Percentiles rank a stretch among this genome's conserved stretches.
Evolutionary conservation across 805 yeast species (phyloP).

Genomic region (Candida fluviatilis): DNA sequence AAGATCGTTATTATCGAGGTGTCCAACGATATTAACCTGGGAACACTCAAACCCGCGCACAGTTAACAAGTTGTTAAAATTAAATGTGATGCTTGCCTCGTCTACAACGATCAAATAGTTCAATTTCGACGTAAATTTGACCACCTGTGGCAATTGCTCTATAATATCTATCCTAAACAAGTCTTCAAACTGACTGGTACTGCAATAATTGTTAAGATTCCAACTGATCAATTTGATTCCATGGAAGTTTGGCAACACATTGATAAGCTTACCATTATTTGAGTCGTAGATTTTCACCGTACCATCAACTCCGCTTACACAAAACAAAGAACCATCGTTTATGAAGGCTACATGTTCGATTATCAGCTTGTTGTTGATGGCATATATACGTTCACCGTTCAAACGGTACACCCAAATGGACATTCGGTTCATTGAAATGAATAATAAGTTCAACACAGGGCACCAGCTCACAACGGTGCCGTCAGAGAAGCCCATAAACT

Average conservation of each 20-base stretch:
- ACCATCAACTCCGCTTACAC: conserved; percentile 42
- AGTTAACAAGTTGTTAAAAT: conserved; percentile 28
- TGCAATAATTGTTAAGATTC: conserved; percentile 9
- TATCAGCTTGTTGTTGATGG: conserved; percentile 33
- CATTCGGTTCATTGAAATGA: conserved; percentile 46
- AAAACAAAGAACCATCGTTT: conserved; percentile 37
- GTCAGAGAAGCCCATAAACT: conserved; percentile 21
- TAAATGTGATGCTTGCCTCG: conserved; percentile 19
- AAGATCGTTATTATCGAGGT: conserved; percentile 19
- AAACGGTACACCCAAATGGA: conserved; percentile 50
- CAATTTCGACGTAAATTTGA: conserved; percentile 9
- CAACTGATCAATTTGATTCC: conserved; percentile 16
- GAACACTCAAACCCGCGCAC: conserved; percentile 23
- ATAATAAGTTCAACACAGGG: conserved; percentile 51
- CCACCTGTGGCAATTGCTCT: conserved; percentile 32
- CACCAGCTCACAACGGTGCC: conserved; percentile 43
- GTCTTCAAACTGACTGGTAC: conserved; percentile 12
- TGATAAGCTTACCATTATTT: conserved; percentile 41
- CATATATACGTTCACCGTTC: conserved; percentile 52
- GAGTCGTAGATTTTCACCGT: conserved; percentile 42
- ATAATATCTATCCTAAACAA: conserved; percentile 25
- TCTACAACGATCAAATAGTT: conserved; percentile 24
- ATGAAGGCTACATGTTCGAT: conserved; percentile 30
- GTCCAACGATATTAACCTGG: conserved; percentile 12
- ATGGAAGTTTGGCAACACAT: conserved; percentile 14